phyloP scores from a whole-genome alignment of 768 basidiomycete species.

The Tephrocybe sp. region DNA sequence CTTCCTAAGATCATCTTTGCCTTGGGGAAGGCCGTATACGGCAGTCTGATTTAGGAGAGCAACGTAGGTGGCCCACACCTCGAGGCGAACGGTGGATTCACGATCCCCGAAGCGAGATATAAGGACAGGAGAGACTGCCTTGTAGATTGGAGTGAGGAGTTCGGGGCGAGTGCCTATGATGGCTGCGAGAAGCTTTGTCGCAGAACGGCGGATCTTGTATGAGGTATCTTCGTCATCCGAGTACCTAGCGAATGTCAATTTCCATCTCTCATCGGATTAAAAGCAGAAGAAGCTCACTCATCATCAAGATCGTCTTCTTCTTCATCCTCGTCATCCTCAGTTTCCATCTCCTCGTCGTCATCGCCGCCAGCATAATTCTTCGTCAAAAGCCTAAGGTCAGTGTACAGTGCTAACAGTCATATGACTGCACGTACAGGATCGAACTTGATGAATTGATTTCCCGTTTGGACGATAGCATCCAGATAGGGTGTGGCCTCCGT shows the following conservation, averaged over 20 bases:
- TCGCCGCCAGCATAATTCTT: slow-evolving; percentile 56
- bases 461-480: slow-evolving; percentile 64
- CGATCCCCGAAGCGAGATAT: slow-evolving; percentile 93
- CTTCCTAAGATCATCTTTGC: slow-evolving; percentile 58
- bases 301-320: slow-evolving; percentile 80
- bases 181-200: slow-evolving; percentile 86
- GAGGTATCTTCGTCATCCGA: slow-evolving; percentile 98
- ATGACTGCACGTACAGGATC: slow-evolving; percentile 66
- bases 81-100: slow-evolving; percentile 91
- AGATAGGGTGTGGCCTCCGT: slow-evolving; percentile 78
- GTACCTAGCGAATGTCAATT: slow-evolving; percentile 53
- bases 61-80: slow-evolving; percentile 88
- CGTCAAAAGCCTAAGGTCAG: not conserved
- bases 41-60: slow-evolving; percentile 82
- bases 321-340: slow-evolving; percentile 79
- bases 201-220: slow-evolving; percentile 93
- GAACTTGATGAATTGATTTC: slow-evolving; percentile 81
- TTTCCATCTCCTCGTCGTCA: slow-evolving; percentile 59
- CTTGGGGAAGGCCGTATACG: slow-evolving; percentile 66
- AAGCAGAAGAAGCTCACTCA: slow-evolving; percentile 49
- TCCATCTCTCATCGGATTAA: too few relatives aligned
- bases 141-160: slow-evolving; percentile 75
- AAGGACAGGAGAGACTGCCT: slow-evolving; percentile 81
- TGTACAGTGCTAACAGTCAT: too few relatives aligned
- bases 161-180: slow-evolving; percentile 91